Base-by-base conservation (phyloP, 176 grass and related monocot genomes). In the Coix lacrymajobi region DNA sequence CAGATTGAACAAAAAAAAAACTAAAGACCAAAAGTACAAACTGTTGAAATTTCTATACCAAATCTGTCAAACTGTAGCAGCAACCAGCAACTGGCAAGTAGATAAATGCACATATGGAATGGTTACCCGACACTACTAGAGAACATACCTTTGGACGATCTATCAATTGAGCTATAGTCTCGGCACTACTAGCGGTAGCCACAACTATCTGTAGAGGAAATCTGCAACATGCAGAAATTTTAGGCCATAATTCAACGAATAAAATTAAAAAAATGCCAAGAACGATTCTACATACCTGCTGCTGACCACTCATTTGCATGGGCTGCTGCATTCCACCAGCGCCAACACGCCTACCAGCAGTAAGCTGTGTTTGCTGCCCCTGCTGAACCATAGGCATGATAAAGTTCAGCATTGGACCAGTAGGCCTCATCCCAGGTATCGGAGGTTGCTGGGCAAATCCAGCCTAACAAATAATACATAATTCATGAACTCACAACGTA, bases 391-490 rank as follows among this genome's bases (percentile, higher is more conserved):
- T 86, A 12, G 86, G 95, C 95, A 95, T 93, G 19, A 89, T 86
- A 58, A 92, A 92, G 76, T 88, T 91, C 15, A 88, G 88, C 66
- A 89, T 88, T 4, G 89, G 86, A 29, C 68, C 69, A 9, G 87
- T 89, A 69, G 93, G 90, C 65, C 95, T 91, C 92, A 98, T 93
- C 54, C 90, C 92, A n/a, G n/a, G n/a, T n/a, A n/a, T 91, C 39
- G 94, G 72, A 28, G 91, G 91, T 51, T 97, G 95, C 88, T 91
- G 95, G 37, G 87, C 92, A 86, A 86, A 98, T 61, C 92, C 95
- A 95, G 90, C 52, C 95, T 98, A 84, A 40, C 29, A 79, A 41
- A 71, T 13, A 66, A n/a, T 2, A 87, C 3, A 69, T 8, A 6
- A 22, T 26, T 70, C 24, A 25, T 37, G 0, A 37, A 4, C 3